Conservation (phyloP, 108 stramenopile genomes). For the Pseudonitzschia multiseries region DNA sequence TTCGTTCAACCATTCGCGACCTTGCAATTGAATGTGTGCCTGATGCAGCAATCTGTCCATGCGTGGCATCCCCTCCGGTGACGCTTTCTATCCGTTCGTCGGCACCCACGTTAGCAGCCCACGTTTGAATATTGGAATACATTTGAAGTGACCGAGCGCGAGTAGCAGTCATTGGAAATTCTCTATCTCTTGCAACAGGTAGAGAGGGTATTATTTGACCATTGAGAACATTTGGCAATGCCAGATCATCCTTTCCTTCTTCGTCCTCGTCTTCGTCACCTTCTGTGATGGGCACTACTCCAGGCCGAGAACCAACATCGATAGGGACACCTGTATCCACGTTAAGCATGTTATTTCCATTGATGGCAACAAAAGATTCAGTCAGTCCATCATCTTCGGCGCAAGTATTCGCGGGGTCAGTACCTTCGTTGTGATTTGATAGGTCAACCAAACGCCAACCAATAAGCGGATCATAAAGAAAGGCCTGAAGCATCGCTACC, state of each 20-base stretch:
- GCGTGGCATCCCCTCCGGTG: slow-evolving; percentile 41
- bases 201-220: slow-evolving; percentile 1
- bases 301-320: slow-evolving; percentile 21
- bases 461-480: slow-evolving; percentile 99
- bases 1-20: slow-evolving; percentile 62
- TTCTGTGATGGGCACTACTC: slow-evolving; percentile 44
- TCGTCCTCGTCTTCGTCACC: slow-evolving; percentile 50
- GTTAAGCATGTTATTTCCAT: slow-evolving; percentile 11
- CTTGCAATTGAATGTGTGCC: slow-evolving; percentile 53
- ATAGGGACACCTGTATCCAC: slow-evolving; percentile 29
- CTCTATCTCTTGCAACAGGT: neutral
- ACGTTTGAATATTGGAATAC: slow-evolving; percentile 69
- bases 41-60: slow-evolving; percentile 38
- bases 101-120: slow-evolving; percentile 64
- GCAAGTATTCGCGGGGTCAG: slow-evolving; percentile 15
- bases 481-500: slow-evolving; percentile 98
- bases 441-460: slow-evolving; percentile 93
- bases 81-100: slow-evolving; percentile 71
- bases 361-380: neutral
- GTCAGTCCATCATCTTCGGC: slow-evolving; percentile 4
- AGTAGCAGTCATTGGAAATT: slow-evolving; percentile 17
- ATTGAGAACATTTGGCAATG: slow-evolving; percentile 2
- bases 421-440: slow-evolving; percentile 14
- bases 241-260: slow-evolving; percentile 25
- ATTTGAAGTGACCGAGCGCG: slow-evolving; percentile 60